Evolutionary conservation across 78 protist genomes (phyloP), one percentile per base, ranked within the genome.

Genomic region (Salpingoeca rosetta): DNA sequence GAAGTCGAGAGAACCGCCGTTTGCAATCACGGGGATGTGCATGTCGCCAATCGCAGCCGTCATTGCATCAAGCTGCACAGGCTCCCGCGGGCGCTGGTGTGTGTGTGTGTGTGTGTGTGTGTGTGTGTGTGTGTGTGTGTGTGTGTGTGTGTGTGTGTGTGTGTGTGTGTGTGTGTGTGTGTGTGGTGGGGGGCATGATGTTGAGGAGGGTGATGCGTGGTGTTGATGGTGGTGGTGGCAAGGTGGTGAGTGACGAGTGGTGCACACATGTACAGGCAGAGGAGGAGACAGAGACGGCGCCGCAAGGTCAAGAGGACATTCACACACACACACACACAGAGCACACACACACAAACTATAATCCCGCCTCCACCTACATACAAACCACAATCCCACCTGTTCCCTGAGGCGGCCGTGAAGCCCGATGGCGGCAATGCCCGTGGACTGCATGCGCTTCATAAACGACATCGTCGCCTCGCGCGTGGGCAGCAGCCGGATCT

Each of bases 341-440:
- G 35, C 22, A 72, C 36, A 26, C 76, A 27, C 76, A 26, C 38
- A 27, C 35, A 27, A 22, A 51, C 65, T 51, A 22, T 17, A 51
- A 51, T 7, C 31, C 65, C 31, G 65, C 17, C 65, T 51, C 31
- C 31, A 51, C n/a, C n/a, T n/a, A n/a, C n/a, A n/a, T n/a, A 51
- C 31, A 51, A 51, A 51, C 7, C 65, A 17, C 17, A 7, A 27
- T 26, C 76, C 36, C 76, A 72, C 65, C 17, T 51, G 65, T 1
- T 0, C 11, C 44, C 17, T 7, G 36, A 40, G 39, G 0, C 93
- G 87, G 44, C 85, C 85, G 88, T 93, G 95, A 10, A 94, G 41
- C 27, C 90, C 90, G 3, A 94, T 11, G 40, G 93, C 89, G 1
- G 42, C 17, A 35, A 90, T 87, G 35, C 97, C 97, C 0, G 93